Base-by-base conservation (phyloP, 2,329 filamentous ascomycete genomes). In the Neopestalotiopsis rosae region DNA sequence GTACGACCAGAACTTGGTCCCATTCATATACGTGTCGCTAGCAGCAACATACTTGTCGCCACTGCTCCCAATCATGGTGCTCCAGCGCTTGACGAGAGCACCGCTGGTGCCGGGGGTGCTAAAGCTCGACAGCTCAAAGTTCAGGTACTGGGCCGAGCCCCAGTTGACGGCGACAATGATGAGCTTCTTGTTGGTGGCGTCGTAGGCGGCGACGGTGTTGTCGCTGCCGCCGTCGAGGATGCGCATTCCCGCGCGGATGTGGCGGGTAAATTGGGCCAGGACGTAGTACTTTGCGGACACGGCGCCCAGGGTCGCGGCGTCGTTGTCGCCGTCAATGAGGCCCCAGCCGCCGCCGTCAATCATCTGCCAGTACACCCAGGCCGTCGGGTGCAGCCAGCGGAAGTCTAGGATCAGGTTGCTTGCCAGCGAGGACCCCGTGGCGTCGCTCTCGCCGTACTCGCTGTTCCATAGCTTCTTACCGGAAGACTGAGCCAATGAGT, bases 291-390 rank as follows among this genome's bases (percentile, higher is more conserved):
- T 83, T 38, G 80, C 79, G 32, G 71, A 77, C 24, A 75, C 76
- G 0, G 69, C 65, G 0, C 75, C 75, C 12, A 83, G 68, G 3
- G 75, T 76, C 57, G 71, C 71, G 1, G 72, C 74, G 5, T 80
- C 76, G 67, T 82, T 83, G 70, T 82, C 77, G 2, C 76, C 82
- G 13, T 79, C 78, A 61, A 84, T 75, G 6, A 84, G 70, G 0
- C 82, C 82, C 82, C 81, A 84, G 14, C 81, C 81, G 12, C 76
- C 74, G 10, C 76, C 78, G 68, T 84, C 82, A 14, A 83, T 71
- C 5, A 77, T 78, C 72, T 83, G 82, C 81, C 82, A 84, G 73
- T 69, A 67, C n/a, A 81, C 77, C 82, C 82, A 84, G 9, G 77
- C 82, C 1, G 79, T 82, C 2, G 81, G 82, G 65, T 76, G 77